Base-by-base conservation (phyloP, 352 stramenopile species). In the Globisporangium alternatum region DNA sequence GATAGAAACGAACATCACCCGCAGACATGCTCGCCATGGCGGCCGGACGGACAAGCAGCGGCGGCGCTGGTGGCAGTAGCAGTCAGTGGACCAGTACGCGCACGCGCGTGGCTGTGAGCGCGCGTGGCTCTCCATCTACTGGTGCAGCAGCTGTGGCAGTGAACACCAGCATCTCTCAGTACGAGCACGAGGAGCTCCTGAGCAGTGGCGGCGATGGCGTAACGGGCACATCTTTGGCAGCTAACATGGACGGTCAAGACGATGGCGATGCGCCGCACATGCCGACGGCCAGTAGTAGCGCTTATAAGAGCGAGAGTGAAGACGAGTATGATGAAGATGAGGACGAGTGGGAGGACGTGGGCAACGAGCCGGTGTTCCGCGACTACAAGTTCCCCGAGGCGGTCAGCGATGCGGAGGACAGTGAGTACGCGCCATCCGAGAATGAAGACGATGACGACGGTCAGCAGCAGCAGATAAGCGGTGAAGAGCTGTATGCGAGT, bases 401-500 rank as follows among this genome's bases (percentile, higher is more conserved):
- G 15, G 19, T n/a, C 1, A 41, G 22, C 6, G 51, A 60, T 30
- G 52, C 33, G 6, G 60, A 61, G 7, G 63, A 74, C 3, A 68
- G 65, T 43, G 65, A 69, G 30, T 69, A 69, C 33, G 64, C 41
- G 17, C 56, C 56, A 19, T 69, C 63, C 0, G 47, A 39, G 6
- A 19, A 45, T 15, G 39, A 51, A 12, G 30, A 52, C n/a, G 31
- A 56, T 2, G 28, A 56, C 5, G 45, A 43, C 0, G 61, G 35
- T 13, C 35, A 60, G 9, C 21, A 22, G 15, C 15, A 22, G 25
- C 10, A 47, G 49, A 19, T 31, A 21, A 56, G 25, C 31, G 61
- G 57, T 5, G n/a, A 17, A 25, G 56, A 62, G 25, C 9, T 62
- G 10, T 62, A 47, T 8, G 33, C 49, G 12, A 58, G 43, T n/a